phyloP scores from a whole-genome alignment of 2,329 filamentous ascomycete species.

The Paecilomyces fulvus region DNA sequence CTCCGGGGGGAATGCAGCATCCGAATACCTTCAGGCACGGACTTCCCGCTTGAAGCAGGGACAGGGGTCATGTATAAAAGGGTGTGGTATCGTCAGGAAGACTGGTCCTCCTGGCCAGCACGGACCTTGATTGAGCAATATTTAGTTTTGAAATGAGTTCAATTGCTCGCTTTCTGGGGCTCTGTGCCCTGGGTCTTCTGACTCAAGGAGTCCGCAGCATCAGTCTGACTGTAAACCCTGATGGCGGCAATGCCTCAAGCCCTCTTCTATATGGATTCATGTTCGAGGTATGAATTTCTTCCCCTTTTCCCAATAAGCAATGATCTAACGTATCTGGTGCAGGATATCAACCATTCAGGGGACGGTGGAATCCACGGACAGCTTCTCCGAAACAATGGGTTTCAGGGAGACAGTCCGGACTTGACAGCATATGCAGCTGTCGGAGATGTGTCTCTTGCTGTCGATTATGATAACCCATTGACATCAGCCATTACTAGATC shows the following conservation, averaged over 20 bases:
- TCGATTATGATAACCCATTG: conserved; percentile 43
- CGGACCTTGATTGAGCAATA: not conserved
- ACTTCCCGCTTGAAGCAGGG: not conserved
- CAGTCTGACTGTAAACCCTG: conserved; percentile 5
- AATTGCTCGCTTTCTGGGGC: not conserved
- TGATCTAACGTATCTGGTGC: not conserved
- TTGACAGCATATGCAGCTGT: conserved; percentile 41
- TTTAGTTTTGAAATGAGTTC: not conserved
- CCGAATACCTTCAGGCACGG: not conserved
- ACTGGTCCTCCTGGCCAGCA: not conserved
- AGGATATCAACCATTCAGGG: conserved; percentile 60
- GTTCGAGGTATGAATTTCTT: conserved; percentile 24
- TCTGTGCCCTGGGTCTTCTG: not conserved
- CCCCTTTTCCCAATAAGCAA: not conserved
- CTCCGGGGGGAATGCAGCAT: not conserved
- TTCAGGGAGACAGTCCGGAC: conserved; percentile 46
- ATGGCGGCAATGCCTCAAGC: conserved; percentile 31
- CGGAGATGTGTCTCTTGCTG: conserved; percentile 37
- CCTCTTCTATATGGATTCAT: conserved; percentile 36
- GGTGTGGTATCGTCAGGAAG: not conserved
- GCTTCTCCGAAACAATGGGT: conserved; percentile 61
- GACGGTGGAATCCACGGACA: conserved; percentile 68
- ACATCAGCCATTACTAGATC: conserved; percentile 47
- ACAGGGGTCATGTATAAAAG: not conserved
- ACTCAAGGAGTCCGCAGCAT: not conserved